Evolutionary conservation across 371 early-diverging fungal species (phyloP), one percentile per base, ranked within the genome.

Genomic region (Paraphysoderma sedebokerense): DNA sequence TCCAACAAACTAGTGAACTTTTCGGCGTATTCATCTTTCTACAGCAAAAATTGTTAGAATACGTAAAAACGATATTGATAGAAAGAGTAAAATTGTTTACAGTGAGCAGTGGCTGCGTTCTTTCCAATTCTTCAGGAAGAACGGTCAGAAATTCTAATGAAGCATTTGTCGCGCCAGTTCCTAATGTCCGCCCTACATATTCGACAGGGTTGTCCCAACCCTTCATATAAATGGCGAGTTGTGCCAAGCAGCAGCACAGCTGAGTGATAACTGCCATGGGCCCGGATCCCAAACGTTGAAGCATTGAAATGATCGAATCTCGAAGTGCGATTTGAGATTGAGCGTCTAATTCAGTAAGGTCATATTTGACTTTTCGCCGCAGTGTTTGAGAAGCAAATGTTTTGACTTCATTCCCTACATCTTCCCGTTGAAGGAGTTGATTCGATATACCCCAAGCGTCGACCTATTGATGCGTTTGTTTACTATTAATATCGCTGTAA

Each of bases 311-410:
- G 20, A 96, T 63, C 1, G 88, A 77, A 57, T 87, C 87, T n/a
- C 85, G 79, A 51, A 91, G 65, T 17, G 79, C 66, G 19, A 62
- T 44, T 11, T 78, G 74, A 15, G 77, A 77, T 11, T 63, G 47
- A 8, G 58, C 55, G 57, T 81, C 81, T 28, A 92, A 71, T 51
- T 88, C 81, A 51, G 64, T 61, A 32, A 87, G 61, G 57, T 89
- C 88, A 45, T 73, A 76, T 19, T 76, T 77, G 56, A 85, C 85
- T 77, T 96, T 96, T 60, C 77, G 78, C 38, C 90, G 72, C 47
- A 96, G 64, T 1, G 92, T 92, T 61, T 93, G 93, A 2, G 92
- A 90, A 2, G 90, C 87, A 74, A 93, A 90, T 8, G 88, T 54
- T 31, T 74, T 76, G 3, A 74, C 70, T 51, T 83, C 83, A 1